Conservation (phyloP, 768 basidiomycete species). For the Hebeloma cylindrosporum region DNA sequence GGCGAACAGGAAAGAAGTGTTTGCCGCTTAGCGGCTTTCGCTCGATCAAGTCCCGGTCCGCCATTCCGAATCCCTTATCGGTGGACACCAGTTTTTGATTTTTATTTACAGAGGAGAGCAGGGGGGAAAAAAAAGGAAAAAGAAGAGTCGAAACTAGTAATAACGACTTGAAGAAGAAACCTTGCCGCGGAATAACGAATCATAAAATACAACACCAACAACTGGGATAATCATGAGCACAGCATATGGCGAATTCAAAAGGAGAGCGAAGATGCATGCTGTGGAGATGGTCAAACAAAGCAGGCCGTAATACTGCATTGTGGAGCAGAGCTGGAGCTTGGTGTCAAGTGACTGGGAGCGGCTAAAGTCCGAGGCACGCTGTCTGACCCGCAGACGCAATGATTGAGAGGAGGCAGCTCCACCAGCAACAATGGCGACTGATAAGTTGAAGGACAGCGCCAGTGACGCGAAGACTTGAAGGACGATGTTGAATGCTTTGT, state of each 20-base stretch:
- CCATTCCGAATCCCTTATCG: too few species aligned
- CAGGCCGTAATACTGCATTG: constrained; percentile 3
- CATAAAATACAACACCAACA: constrained; percentile 4
- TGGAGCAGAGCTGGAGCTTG: background rate
- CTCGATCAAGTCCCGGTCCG: too few species aligned
- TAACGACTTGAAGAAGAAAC: too few species aligned
- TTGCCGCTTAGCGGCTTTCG: too few species aligned
- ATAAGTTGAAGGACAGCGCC: background rate
- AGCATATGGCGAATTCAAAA: background rate
- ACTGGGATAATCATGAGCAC: constrained; percentile 4
- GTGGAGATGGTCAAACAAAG: background rate
- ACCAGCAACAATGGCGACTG: constrained; percentile 3
- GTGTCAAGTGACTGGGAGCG: background rate
- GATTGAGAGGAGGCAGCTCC: constrained; percentile 2
- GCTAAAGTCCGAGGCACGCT: constrained; percentile 1
- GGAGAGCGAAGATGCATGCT: background rate
- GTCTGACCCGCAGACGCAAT: background rate
- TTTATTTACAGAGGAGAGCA: too few species aligned
- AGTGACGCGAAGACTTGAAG: constrained; percentile 2
- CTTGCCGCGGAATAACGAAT: constrained; percentile 3
- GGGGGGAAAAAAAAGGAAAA: too few species aligned
- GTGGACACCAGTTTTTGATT: too few species aligned
- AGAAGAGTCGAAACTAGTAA: too few species aligned
- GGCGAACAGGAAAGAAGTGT: too few species aligned
- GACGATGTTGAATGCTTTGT: background rate